Percentiles rank a stretch among this genome's conserved stretches.
Conservation (phyloP, 768 basidiomycete species). For the Termitomyces sp. region DNA sequence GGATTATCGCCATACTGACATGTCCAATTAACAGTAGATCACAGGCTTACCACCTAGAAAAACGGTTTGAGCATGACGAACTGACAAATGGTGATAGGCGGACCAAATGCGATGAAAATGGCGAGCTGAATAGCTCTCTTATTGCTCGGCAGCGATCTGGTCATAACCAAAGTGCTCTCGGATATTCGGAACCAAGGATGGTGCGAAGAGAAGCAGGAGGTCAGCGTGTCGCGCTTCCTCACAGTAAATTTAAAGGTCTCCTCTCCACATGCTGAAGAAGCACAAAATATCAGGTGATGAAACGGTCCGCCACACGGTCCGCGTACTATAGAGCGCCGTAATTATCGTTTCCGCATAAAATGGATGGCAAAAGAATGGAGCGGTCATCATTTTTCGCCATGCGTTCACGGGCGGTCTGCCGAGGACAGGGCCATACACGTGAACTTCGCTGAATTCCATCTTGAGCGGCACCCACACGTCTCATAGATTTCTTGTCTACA, state of each 20-base stretch:
- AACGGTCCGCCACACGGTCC: slow-evolving; percentile 18
- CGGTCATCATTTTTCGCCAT: no score
- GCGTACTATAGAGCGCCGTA: slow-evolving; percentile 2
- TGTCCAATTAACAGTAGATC: neutral
- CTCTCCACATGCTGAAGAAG: slow-evolving; percentile 8
- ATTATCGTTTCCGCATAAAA: no score
- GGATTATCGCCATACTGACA: neutral
- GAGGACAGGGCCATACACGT: no score
- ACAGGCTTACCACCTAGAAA: slow-evolving; percentile 14
- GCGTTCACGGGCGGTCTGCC: no score
- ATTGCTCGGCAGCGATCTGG: slow-evolving; percentile 53
- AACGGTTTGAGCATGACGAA: neutral
- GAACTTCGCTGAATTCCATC: no score
- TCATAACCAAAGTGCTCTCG: slow-evolving; percentile 15
- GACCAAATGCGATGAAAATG: slow-evolving; percentile 71
- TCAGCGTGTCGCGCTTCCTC: slow-evolving; percentile 1
- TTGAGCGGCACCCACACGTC: no score
- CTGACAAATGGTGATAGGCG: slow-evolving; percentile 16
- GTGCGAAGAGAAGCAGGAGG: slow-evolving; percentile 18
- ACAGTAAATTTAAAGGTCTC: slow-evolving; percentile 11
- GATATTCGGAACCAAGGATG: slow-evolving; percentile 5
- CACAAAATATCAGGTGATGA: slow-evolving; percentile 15
- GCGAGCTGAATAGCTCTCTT: slow-evolving; percentile 59
- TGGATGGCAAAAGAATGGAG: no score
- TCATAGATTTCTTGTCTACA: no score